Evolutionary conservation across 345 rosid species (phyloP).

Genomic region (Eutrema japonicum): DNA sequence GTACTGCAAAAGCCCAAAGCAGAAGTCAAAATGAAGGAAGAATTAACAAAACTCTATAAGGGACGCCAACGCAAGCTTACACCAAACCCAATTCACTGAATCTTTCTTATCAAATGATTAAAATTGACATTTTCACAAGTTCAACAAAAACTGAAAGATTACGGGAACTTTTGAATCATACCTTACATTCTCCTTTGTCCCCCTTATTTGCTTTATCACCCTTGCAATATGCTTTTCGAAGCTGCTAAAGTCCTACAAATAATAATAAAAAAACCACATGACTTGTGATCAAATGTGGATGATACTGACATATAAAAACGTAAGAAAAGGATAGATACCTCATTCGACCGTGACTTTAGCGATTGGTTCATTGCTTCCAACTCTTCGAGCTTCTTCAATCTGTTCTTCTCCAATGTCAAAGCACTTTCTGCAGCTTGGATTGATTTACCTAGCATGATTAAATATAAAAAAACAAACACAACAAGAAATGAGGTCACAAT

Average conservation of each 20-base stretch:
- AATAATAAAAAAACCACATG: slow-evolving; percentile 11
- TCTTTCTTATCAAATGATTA: slow-evolving; percentile 1
- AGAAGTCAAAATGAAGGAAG: not conserved
- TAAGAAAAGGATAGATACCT: slow-evolving; percentile 49
- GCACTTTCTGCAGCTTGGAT: slow-evolving; percentile 75
- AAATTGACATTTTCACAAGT: slow-evolving; percentile 3
- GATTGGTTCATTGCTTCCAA: slow-evolving; percentile 54
- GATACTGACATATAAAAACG: not conserved
- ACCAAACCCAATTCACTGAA: not conserved
- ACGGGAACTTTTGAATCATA: slow-evolving; percentile 41
- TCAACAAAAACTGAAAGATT: slow-evolving; percentile 29
- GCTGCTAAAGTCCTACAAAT: slow-evolving; percentile 64
- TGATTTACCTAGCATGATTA: slow-evolving; percentile 49
- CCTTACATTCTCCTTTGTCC: slow-evolving; percentile 74
- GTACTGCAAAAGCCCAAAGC: slow-evolving; percentile 55
- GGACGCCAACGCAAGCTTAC: slow-evolving; percentile 14
- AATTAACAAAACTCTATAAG: slow-evolving; percentile 3
- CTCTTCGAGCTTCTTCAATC: slow-evolving; percentile 69
- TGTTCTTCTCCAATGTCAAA: slow-evolving; percentile 63
- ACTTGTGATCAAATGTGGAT: slow-evolving; percentile 30
- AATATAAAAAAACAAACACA: slow-evolving; percentile 7
- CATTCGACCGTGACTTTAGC: slow-evolving; percentile 50
- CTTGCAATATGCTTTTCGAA: slow-evolving; percentile 65
- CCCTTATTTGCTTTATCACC: slow-evolving; percentile 67
- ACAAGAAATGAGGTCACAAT: slow-evolving; percentile 21